A percentile compares a stretch with the other conserved stretches of the same genome.
phyloP scores from a whole-genome alignment of 441 rosid genomes.

The Eugenia klotzschiana region DNA sequence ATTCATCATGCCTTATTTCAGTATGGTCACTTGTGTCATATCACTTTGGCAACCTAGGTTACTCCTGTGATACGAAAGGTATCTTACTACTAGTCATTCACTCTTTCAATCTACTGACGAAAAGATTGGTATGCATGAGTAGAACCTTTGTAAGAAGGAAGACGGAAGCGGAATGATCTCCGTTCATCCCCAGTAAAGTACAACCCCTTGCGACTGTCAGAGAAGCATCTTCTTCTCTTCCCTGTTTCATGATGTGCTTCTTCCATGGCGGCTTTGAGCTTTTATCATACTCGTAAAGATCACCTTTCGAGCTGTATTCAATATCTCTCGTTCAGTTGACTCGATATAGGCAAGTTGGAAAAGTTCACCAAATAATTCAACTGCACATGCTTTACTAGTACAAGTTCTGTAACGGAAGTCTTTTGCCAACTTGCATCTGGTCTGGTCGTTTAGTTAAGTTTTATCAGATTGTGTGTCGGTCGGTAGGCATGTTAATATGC shows the following conservation, averaged over 20 bases:
- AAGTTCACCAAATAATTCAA: not conserved
- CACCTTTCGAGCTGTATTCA: conserved; percentile 44
- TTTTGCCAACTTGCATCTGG: not conserved
- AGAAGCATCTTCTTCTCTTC: conserved; percentile 19
- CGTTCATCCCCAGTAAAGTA: conserved; percentile 23
- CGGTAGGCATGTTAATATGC: not conserved
- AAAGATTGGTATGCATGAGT: not conserved
- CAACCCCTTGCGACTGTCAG: conserved; percentile 26
- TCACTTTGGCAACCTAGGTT: too few species aligned
- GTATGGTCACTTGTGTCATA: too few species aligned
- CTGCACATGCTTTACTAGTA: not conserved
- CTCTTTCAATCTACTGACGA: not conserved
- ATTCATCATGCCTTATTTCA: too few species aligned
- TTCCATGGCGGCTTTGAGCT: conserved; percentile 64
- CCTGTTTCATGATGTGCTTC: conserved; percentile 47
- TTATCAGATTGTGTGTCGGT: not conserved
- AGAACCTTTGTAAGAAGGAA: conserved; percentile 52
- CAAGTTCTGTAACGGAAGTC: not conserved
- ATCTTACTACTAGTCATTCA: not conserved
- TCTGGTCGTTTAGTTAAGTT: not conserved
- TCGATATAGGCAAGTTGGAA: not conserved
- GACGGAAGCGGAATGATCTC: conserved; percentile 37
- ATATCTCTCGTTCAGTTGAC: not conserved
- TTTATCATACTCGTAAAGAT: conserved; percentile 53
- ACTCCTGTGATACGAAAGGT: not conserved